Evolutionary conservation across 345 rosid genomes (phyloP), one percentile per base, ranked within the genome.

Genomic region (Raphanus raphanistrum): DNA sequence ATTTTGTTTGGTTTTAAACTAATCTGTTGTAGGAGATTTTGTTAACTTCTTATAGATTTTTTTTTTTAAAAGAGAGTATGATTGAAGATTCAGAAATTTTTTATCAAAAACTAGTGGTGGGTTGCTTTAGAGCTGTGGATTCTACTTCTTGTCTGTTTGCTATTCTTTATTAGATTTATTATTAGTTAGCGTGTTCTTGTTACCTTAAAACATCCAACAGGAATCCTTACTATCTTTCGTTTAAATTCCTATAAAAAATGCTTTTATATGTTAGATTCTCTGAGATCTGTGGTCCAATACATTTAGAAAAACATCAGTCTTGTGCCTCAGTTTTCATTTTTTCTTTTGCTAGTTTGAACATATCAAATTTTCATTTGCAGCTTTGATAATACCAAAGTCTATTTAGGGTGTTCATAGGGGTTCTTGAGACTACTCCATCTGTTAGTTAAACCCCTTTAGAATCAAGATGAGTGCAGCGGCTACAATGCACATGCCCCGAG

Each of bases 381-480:
- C 61, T 43, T 43, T 28, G 75, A 26, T 58, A 26, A 15, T 52
- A 31, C 32, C 60, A 17, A 70, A 32, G 36, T 32, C 36, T 4
- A 32, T 32, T 32, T 32, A 32, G 36, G 7, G 36, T 32, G 36
- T 28, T 21, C 21, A 21, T 21, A 75, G 60, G 29, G 77, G 3
- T 36, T 38, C 13, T 63, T 25, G 26, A 29, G 68, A 62, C 62
- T 41, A 33, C 38, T 33, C 17, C 33, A 55, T 2, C 3, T 35
- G 59, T 76, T 63, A 66, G 41, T 36, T 36, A 36, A 36, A 33
- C 71, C 58, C 58, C 48, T 41, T 81, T 28, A 2, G 67, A 78
- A 83, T 75, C 72, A 84, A 65, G 57, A 87, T 89, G 94, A 86
- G 92, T 77, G 82, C 91, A 61, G 84, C 90, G 41, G 84, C 94